These are phyloP conservation scores for Albifimbria verrucaria DNA, from an alignment of 2,329 filamentous ascomycete species.

Conservation along the genomic window DNA sequence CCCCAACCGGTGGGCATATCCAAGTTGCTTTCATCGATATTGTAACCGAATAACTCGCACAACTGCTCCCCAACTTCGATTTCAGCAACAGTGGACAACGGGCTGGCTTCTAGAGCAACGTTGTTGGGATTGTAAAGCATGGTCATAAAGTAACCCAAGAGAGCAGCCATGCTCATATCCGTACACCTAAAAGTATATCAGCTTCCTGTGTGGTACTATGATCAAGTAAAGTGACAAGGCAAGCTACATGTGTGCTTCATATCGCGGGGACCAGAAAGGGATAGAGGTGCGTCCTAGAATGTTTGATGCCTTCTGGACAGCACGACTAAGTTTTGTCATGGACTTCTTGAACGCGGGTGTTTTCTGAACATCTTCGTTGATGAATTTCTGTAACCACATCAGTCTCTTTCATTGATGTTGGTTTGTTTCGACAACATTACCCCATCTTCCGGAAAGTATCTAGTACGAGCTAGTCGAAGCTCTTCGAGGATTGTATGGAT, in stretches of 20 bases:
- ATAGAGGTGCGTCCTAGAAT: conserved; percentile 39
- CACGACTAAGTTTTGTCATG: conserved; percentile 28
- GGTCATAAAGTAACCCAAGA: conserved; percentile 45
- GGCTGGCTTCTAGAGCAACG: conserved; percentile 42
- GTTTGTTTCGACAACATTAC: conserved; percentile 22
- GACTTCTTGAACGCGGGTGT: conserved; percentile 29
- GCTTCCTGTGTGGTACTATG: no score
- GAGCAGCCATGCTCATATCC: conserved; percentile 37
- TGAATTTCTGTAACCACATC: conserved; percentile 24
- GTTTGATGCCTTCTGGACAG: conserved; percentile 29
- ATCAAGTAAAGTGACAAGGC: conserved; percentile 13
- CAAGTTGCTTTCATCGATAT: conserved; percentile 23
- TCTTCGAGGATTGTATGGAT: conserved; percentile 36
- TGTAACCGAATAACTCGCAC: conserved; percentile 42
- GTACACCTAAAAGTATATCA: conserved; percentile 20
- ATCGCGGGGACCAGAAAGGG: conserved; percentile 44
- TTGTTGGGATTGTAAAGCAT: conserved; percentile 52
- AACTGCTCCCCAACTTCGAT: conserved; percentile 42
- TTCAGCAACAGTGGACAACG: conserved; percentile 40
- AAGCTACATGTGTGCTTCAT: conserved; percentile 47
- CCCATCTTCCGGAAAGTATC: conserved; percentile 33
- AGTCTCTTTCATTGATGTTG: accelerated
- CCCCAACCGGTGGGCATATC: conserved; percentile 32
- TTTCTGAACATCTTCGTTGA: conserved; percentile 29
- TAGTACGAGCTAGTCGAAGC: conserved; percentile 26